Base-by-base conservation (phyloP, 2,329 filamentous ascomycete species). In the Pseudogymnoascus sp. region DNA sequence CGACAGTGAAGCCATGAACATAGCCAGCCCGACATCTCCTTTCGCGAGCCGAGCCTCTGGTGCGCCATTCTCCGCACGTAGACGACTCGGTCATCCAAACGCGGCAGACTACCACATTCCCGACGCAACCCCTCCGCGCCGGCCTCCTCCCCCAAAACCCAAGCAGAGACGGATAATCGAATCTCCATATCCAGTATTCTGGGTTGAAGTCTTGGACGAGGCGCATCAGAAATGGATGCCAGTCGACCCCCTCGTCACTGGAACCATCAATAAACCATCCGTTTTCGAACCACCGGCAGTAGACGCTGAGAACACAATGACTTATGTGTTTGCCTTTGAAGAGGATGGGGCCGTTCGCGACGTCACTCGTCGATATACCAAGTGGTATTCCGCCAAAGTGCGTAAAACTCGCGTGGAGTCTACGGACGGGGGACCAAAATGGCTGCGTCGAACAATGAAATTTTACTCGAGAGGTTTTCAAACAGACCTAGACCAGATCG, bases 201-300 rank as follows among this genome's bases (percentile, higher is more conserved):
- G 95, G 95, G 88, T 97, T 0, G 95, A 99, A 76, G 88, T 91
- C 3, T 90, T 96, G 67, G 93, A 97, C 67, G 80, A 86, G 62
- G 89, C 89, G 0, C 85, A 91, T 67, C 90, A 97, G 72, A 96
- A 91, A 78, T 99, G 95, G 95, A 84, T 96, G 63, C 84, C 91
- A 0, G 85, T 95, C 38, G 95, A 99, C 72, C 86, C 93, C 0
- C 75, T 97, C 0, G 91, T 95, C 1, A 96, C 93, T 0, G 82
- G 84, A 63, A 89, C 87, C 67, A 85, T 96, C 62, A 90, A 87
- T 72, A 92, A 89, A 65, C 85, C 91, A 0, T 82, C 81, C 31
- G 86, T 84, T 56, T 79, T 99, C 28, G 95, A 99, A 71, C 95
- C 95, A 0, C 91, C 95, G 0, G 83, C 89, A 1, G 87, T 83